Conservation (phyloP, 2,329 filamentous ascomycete genomes). For the Stemphylium beticola region DNA sequence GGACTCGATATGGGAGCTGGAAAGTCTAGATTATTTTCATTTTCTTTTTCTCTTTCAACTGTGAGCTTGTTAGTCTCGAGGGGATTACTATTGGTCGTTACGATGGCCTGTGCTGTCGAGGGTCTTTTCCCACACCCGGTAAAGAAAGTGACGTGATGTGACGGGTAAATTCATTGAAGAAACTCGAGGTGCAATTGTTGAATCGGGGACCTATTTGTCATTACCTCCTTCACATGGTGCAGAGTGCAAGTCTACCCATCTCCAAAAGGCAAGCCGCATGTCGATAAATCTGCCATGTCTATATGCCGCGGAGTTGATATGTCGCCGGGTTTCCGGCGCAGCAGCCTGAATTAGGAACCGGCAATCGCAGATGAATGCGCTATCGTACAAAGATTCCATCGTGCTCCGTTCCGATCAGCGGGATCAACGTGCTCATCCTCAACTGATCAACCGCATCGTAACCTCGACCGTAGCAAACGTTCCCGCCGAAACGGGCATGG, state of each 20-base stretch:
- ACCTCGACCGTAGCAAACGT: slow-evolving; percentile 77
- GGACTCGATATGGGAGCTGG: too few species aligned
- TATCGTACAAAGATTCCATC: background rate
- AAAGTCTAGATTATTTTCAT: too few species aligned
- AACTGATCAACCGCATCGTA: slow-evolving; percentile 32
- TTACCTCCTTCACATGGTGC: background rate
- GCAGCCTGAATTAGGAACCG: background rate
- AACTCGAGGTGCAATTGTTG: background rate
- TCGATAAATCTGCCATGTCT: background rate
- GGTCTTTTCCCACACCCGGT: background rate
- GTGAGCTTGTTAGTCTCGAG: background rate
- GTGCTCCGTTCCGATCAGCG: background rate
- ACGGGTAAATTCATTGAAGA: background rate
- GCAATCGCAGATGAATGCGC: background rate
- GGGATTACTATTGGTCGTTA: background rate
- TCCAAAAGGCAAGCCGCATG: background rate
- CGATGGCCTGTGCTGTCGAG: background rate
- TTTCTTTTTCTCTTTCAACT: too few species aligned
- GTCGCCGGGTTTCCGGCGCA: background rate
- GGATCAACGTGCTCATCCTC: background rate
- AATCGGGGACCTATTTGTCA: background rate
- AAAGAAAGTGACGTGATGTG: background rate
- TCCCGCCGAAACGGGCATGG: slow-evolving; percentile 97
- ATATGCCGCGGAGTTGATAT: background rate
- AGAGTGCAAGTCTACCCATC: background rate